Evolutionary conservation across 2,329 filamentous ascomycete species (phyloP).

Genomic region (Alternaria consortialis): DNA sequence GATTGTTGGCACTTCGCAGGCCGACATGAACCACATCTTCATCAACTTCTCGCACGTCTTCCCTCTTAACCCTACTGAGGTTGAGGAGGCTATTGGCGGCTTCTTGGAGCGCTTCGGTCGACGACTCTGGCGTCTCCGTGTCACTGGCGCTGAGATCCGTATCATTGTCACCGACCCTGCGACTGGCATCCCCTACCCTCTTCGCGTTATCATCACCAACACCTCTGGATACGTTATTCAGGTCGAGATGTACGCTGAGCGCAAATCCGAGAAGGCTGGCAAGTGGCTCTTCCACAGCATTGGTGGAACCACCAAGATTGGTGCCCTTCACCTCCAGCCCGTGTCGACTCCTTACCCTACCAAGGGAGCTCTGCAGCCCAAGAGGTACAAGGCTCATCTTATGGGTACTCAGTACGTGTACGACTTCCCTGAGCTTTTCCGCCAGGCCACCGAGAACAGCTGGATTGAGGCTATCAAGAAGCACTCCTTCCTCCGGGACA

Average conservation of each 20-base stretch:
- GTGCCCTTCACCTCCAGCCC: constrained; percentile 90
- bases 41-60: constrained; percentile 99
- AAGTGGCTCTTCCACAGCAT: constrained; percentile 99
- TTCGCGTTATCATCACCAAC: constrained; percentile 97
- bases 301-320: constrained; percentile 92
- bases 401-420: constrained; percentile 99
- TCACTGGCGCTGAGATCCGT: constrained; percentile 96
- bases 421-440: constrained; percentile 99
- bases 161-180: constrained; percentile 94
- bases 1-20: constrained; percentile 99
- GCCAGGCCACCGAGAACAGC: constrained; percentile 95
- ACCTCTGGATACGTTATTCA: constrained; percentile 98
- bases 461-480: constrained; percentile 81
- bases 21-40: constrained; percentile 99
- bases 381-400: constrained; percentile 98
- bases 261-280: constrained; percentile 91
- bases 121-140: constrained; percentile 93
- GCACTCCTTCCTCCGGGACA: constrained; percentile 76
- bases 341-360: constrained; percentile 94
- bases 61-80: constrained; percentile 86
- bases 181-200: constrained; percentile 85
- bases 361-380: constrained; percentile 98
- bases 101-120: constrained; percentile 97
- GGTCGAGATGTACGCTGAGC: constrained; percentile 96
- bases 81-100: constrained; percentile 90